Percentiles rank a stretch among this genome's conserved stretches.
phyloP scores from a whole-genome alignment of 108 stramenopile species.

The Stephanodiscus minutulus region DNA sequence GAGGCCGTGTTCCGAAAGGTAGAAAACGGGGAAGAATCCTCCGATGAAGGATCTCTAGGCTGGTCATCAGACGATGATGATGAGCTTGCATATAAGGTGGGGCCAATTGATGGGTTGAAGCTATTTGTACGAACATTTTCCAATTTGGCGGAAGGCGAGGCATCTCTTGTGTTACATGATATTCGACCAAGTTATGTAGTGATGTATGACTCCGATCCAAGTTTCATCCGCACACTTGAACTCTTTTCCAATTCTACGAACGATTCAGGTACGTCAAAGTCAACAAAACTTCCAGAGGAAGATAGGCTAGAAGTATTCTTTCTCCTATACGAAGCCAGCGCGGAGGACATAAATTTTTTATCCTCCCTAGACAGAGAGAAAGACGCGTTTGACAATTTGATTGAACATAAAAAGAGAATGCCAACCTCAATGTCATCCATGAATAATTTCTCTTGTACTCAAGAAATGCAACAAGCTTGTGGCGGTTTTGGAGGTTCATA shows the following conservation, averaged over 20 bases:
- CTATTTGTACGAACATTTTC: slow-evolving; percentile 68
- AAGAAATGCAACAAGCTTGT: slow-evolving; percentile 87
- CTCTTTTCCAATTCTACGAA: slow-evolving; percentile 61
- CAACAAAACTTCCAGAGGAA: slow-evolving; percentile 29
- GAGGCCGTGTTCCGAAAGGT: slow-evolving; percentile 14
- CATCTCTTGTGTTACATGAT: slow-evolving; percentile 76
- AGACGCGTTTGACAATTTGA: slow-evolving; percentile 90
- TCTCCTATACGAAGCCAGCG: slow-evolving; percentile 89
- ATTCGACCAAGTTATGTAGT: slow-evolving; percentile 82
- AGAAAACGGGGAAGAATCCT: slow-evolving; percentile 9
- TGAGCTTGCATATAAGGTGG: slow-evolving; percentile 43
- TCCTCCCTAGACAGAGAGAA: slow-evolving; percentile 89
- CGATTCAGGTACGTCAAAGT: slow-evolving; percentile 8
- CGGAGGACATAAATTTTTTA: slow-evolving; percentile 93
- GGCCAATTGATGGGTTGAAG: slow-evolving; percentile 48
- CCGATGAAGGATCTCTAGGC: slow-evolving; percentile 22
- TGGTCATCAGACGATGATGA: slow-evolving; percentile 49
- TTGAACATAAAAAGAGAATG: slow-evolving; percentile 93
- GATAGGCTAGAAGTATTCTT: slow-evolving; percentile 84
- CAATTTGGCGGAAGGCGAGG: slow-evolving; percentile 63
- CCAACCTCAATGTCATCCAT: slow-evolving; percentile 64
- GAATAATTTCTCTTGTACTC: slow-evolving; percentile 55
- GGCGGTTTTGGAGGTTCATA: slow-evolving; percentile 69
- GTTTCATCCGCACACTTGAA: slow-evolving; percentile 90
- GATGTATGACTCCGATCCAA: slow-evolving; percentile 88